Evolutionary conservation across 352 stramenopile genomes (phyloP).

Genomic region (Phytophthora sansomeana): DNA sequence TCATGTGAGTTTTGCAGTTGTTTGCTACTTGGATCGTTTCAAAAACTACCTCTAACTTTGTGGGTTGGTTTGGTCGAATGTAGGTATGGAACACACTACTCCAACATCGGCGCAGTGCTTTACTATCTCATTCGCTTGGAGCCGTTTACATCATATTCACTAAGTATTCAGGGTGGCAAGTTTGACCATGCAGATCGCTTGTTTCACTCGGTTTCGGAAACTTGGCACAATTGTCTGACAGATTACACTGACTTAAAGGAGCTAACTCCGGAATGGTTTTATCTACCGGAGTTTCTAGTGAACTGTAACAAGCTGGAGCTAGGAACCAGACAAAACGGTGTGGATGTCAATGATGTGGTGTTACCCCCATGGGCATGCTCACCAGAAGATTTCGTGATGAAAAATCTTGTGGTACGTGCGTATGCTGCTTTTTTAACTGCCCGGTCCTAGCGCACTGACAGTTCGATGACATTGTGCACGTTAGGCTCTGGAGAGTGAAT

Average conservation of each 20-base stretch:
- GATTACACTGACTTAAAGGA: constrained; percentile 95
- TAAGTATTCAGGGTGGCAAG: constrained; percentile 96
- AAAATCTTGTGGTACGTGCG: constrained; percentile 78
- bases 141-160: constrained; percentile 96
- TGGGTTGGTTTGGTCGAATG: constrained; percentile 3
- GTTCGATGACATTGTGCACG: background rate
- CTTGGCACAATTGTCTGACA: constrained; percentile 89
- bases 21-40: background rate
- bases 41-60: constrained; percentile 2
- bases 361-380: constrained; percentile 92
- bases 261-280: constrained; percentile 96
- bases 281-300: constrained; percentile 89
- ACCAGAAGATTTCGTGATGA: constrained; percentile 86
- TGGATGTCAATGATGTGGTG: constrained; percentile 92
- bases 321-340: constrained; percentile 83
- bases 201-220: constrained; percentile 92
- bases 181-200: constrained; percentile 95
- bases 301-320: constrained; percentile 91
- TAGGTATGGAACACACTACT: constrained; percentile 92
- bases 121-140: constrained; percentile 99
- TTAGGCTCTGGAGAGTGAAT: constrained; percentile 87
- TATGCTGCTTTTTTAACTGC: constrained; percentile 2
- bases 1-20: constrained; percentile 63
- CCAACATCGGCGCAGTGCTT: constrained; percentile 95
- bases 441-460: background rate